These are phyloP conservation scores for Stagonosporopsis vannaccii DNA, from an alignment of 2,329 filamentous ascomycete species.

Conservation along the genomic window DNA sequence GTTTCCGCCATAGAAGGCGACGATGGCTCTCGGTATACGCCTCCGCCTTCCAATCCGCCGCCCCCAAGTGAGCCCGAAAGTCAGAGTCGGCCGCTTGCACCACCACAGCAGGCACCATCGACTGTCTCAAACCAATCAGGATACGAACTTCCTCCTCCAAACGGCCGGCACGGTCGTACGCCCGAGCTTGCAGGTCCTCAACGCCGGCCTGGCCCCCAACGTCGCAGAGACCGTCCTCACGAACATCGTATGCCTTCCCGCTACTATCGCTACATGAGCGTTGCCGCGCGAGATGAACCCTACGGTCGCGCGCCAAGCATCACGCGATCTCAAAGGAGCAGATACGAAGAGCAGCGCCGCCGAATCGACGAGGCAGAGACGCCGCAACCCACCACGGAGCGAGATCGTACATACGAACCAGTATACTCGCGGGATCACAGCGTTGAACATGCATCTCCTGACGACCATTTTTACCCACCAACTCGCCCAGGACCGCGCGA, in stretches of 20 bases:
- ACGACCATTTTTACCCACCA: conserved; percentile 34
- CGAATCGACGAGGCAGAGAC: conserved; percentile 48
- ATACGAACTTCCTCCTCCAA: conserved; percentile 31
- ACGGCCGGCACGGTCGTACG: conserved; percentile 36
- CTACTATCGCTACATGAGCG: conserved; percentile 47
- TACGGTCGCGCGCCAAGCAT: conserved; percentile 45
- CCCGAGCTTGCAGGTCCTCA: conserved; percentile 33
- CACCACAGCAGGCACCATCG: conserved; percentile 36
- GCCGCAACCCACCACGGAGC: conserved; percentile 41
- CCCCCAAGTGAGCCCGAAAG: conserved; percentile 25
- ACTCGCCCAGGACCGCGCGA: conserved; percentile 34
- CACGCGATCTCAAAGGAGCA: conserved; percentile 43
- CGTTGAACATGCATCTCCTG: conserved; percentile 36
- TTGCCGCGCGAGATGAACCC: conserved; percentile 44
- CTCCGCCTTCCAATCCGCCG: conserved; percentile 31
- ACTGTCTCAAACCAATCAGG: conserved; percentile 45
- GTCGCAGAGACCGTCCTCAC: conserved; percentile 43
- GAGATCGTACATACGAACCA: conserved; percentile 31
- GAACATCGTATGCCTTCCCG: conserved; percentile 44
- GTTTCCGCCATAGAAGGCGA: conserved; percentile 32
- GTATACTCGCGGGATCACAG: conserved; percentile 45
- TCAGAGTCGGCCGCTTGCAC: conserved; percentile 23
- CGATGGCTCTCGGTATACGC: conserved; percentile 41
- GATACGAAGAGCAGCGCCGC: conserved; percentile 48
- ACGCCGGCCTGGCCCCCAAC: conserved; percentile 38